Evolutionary conservation across 2,329 filamentous ascomycete genomes (phyloP).

Genomic region (Blastomyces gilchristii): DNA sequence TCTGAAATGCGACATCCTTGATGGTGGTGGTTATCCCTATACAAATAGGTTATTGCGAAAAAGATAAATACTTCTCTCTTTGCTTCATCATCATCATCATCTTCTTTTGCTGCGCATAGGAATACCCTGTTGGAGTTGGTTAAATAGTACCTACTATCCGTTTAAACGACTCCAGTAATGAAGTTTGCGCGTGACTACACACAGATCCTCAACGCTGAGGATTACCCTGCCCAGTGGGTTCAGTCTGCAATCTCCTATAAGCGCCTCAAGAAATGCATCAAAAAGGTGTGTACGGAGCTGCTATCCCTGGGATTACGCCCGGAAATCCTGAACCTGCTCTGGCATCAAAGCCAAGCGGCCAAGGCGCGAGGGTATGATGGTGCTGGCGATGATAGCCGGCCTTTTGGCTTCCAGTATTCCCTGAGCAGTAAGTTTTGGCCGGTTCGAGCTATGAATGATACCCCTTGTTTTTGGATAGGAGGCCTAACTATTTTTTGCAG

Average conservation of each 20-base stretch:
- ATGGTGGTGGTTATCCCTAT: background rate
- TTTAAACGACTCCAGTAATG: constrained; percentile 42
- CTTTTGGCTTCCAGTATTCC: constrained; percentile 8
- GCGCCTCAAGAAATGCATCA: constrained; percentile 80
- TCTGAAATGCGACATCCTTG: constrained; percentile 5
- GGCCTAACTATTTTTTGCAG: constrained; percentile 13
- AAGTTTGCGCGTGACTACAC: constrained; percentile 78
- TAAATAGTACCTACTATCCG: background rate
- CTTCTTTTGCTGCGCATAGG: background rate
- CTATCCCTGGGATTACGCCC: constrained; percentile 59
- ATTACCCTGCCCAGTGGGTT: constrained; percentile 62
- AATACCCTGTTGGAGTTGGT: background rate
- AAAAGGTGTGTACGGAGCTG: constrained; percentile 65
- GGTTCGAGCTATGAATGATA: background rate
- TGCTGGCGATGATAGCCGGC: background rate
- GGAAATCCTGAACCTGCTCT: constrained; percentile 58
- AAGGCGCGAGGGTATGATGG: constrained; percentile 1
- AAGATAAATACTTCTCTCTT: background rate
- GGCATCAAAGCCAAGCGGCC: constrained; percentile 25
- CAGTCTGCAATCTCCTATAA: constrained; percentile 72
- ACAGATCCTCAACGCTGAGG: constrained; percentile 57
- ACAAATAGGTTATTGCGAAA: background rate
- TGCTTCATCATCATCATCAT: no score
- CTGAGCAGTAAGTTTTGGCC: constrained; percentile 7
- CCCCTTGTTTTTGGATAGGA: background rate